Base-by-base conservation (phyloP, 805 yeast genomes). In the Jamesozyma spencerorum region DNA sequence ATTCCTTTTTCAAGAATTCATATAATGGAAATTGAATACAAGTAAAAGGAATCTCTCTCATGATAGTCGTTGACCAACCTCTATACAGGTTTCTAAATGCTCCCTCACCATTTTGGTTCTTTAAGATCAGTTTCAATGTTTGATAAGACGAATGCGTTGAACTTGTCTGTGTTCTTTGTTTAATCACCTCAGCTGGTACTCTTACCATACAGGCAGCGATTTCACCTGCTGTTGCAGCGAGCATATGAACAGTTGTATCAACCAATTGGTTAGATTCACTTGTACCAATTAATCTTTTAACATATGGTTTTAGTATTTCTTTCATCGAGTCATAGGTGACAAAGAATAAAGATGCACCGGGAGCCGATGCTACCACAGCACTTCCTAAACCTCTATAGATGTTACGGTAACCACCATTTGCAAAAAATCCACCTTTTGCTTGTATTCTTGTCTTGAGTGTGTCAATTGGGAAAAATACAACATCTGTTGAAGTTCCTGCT, bases 1-100 rank as follows among this genome's bases (percentile, higher is more conserved):
- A 74, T 36, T 60, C 57, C 47, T 63, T 63, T 66, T 92, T 92
- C 53, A 92, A 59, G 57, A 69, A 75, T 58, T 92, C 99, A 58
- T 92, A 92, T 30, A 92, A 63, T 4, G 98, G 98, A 65, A 88
- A 92, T 58, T 92, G 98, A 42, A 92, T 86, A 58, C 88, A 72
- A 0, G 99, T 92, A 65, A 92, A 92, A 4, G 99, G 98, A 34
- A 92, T 90, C 54, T 92, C 99, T 45, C 99, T 72, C 78, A 88
- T 71, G 32, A 92, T 81, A 1, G 99, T 92, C 12, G 94, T 79
- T 18, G 76, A 70, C 87, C 94, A 92, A 6, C 99, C 99, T 49
- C 97, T 71, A 58, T 92, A 92, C 4, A 92, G 68, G 2, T 95
- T 95, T 30, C 72, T 64, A 18, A 83, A 49, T 0, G 78, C 66